Percentiles rank a stretch among this genome's conserved stretches.
Conservation (phyloP, 1,284 basidiomycete species). For the Termitomyces sp. region DNA sequence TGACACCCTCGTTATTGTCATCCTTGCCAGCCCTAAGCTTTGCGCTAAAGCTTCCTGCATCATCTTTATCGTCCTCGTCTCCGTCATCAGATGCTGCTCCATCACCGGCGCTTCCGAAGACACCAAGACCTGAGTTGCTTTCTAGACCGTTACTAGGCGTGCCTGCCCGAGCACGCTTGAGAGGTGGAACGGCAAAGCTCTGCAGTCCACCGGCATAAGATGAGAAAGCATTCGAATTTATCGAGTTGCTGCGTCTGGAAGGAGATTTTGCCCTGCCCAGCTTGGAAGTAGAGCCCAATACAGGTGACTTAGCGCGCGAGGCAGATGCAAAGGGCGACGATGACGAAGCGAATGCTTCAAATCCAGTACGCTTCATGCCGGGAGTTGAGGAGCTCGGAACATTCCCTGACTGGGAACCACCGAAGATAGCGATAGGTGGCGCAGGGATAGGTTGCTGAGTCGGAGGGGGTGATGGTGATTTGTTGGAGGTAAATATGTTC, state of each 20-base stretch:
- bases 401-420: conserved; percentile 23
- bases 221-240: conserved; percentile 51
- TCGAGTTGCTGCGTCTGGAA: conserved; percentile 31
- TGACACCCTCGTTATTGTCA: conserved; percentile 48
- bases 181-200: conserved; percentile 43
- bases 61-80: conserved; percentile 37
- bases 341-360: conserved; percentile 57
- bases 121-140: conserved; percentile 27
- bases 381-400: conserved; percentile 26
- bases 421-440: conserved; percentile 17
- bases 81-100: conserved; percentile 25
- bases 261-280: conserved; percentile 48
- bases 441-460: conserved; percentile 18
- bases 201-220: conserved; percentile 52
- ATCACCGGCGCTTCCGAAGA: conserved; percentile 12
- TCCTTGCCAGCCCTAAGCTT: conserved; percentile 53
- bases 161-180: conserved; percentile 47
- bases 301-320: conserved; percentile 46
- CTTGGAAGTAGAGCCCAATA: conserved; percentile 35
- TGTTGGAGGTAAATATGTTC: conserved; percentile 50
- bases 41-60: conserved; percentile 50
- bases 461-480: conserved; percentile 26
- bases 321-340: conserved; percentile 55
- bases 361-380: conserved; percentile 49
- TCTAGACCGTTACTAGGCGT: conserved; percentile 44